A percentile compares a stretch with the other conserved stretches of the same genome.
These are phyloP conservation scores for Sugiyamaella marilandica DNA, from an alignment of 805 yeast species.

Conservation along the genomic window DNA sequence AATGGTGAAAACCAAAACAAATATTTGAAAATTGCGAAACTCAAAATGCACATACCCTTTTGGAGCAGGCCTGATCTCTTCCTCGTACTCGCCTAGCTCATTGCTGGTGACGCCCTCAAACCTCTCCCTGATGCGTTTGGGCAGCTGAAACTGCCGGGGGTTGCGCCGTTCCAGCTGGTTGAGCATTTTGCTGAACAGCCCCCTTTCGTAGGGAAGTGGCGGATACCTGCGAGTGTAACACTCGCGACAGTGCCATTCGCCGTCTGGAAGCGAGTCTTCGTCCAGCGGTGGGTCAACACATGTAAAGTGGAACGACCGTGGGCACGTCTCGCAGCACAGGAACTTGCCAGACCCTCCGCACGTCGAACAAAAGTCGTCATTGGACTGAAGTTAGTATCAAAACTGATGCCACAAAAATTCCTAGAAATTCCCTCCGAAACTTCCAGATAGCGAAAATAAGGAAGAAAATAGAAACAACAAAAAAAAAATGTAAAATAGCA, in stretches of 20 bases:
- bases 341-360: slow-evolving; percentile 89
- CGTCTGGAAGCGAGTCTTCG: slow-evolving; percentile 71
- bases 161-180: slow-evolving; percentile 54
- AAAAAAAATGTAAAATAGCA: slow-evolving; percentile 15
- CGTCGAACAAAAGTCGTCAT: slow-evolving; percentile 87
- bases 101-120: slow-evolving; percentile 71
- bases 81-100: slow-evolving; percentile 65
- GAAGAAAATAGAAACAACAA: not conserved
- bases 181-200: slow-evolving; percentile 53
- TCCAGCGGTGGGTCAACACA: slow-evolving; percentile 90
- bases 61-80: slow-evolving; percentile 51
- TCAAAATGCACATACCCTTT: slow-evolving; percentile 21
- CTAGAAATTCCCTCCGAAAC: not conserved
- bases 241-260: slow-evolving; percentile 82
- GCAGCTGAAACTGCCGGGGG: slow-evolving; percentile 65
- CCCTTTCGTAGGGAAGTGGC: slow-evolving; percentile 32
- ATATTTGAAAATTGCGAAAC: not conserved
- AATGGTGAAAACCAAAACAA: too few relatives aligned
- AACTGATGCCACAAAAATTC: not conserved
- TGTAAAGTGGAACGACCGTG: slow-evolving; percentile 83
- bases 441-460: not conserved
- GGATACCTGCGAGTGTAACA: slow-evolving; percentile 50
- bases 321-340: slow-evolving; percentile 91
- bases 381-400: slow-evolving; percentile 32
- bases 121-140: slow-evolving; percentile 60